Base-by-base conservation (phyloP, 805 yeast species). In the Kazachstania martiniae region DNA sequence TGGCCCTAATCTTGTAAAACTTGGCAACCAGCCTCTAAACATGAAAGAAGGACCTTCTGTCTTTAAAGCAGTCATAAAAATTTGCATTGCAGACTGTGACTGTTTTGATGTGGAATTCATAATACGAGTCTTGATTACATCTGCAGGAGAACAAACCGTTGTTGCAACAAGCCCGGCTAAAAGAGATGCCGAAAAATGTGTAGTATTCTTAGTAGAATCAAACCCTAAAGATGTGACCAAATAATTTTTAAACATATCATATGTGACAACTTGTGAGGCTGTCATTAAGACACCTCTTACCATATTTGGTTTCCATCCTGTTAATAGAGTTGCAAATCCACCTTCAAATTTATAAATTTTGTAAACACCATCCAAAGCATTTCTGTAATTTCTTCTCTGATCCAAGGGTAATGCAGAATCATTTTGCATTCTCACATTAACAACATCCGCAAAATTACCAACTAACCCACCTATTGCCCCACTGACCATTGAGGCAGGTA, bases 11-110 rank as follows among this genome's bases (percentile, higher is more conserved):
- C 95, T 72, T 5, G 83, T 70, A 50, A 84, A 84, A 27, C 91
- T 76, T 21, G 94, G 94, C 23, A 80, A 61, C 95, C 95, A 84
- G 17, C 95, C 95, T 56, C 94, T 66, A 59, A 84, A 84, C 77
- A 83, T 72, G 59, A 85, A 85, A 1, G 75, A 68, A 10, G 72
- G 64, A 15, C 95, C 95, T 56, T 84, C 94, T 9, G 47, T 59
- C 40, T 65, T 67, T 13, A 84, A 65, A 1, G 89, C 82, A 5
- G 56, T 52, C 1, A 43, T 42, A 38, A 83, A 53, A 27, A 80
- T 73, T 2, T 53, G 38, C 3, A 70, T 28, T 3, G 84, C 77
- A 39, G 70, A 59, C 32, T 62, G n/a, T n/a, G n/a, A n/a, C n/a
- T n/a, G n/a, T n/a, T n/a, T n/a, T n/a, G n/a, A n/a, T n/a, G n/a